A percentile compares a stretch with the other conserved stretches of the same genome.
Evolutionary conservation across 2,329 filamentous ascomycete genomes (phyloP).

Genomic region (Nothophoma quercina): DNA sequence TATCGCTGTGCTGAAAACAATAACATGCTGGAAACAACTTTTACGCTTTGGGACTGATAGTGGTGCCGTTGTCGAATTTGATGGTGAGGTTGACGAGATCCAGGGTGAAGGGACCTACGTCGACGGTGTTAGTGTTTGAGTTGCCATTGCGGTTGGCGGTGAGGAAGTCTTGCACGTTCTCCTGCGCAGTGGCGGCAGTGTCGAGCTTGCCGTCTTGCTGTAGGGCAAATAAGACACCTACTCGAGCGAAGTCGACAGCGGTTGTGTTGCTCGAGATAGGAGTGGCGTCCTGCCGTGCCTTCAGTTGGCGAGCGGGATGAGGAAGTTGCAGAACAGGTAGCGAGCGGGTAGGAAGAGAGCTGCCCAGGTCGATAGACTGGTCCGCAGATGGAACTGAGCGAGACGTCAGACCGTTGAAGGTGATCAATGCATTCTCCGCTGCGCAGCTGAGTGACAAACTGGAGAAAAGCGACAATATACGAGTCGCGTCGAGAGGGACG

Average conservation of each 20-base stretch:
- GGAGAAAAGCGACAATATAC: conserved; percentile 79
- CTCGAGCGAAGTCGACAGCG: conserved; percentile 55
- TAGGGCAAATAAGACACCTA: conserved; percentile 55
- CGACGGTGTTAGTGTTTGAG: conserved; percentile 31
- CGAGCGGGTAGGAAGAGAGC: conserved; percentile 29
- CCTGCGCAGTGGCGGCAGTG: conserved; percentile 53
- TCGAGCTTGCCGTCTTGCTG: conserved; percentile 52
- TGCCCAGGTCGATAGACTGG: conserved; percentile 30
- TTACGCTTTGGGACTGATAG: conserved; percentile 28
- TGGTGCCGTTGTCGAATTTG: conserved; percentile 45
- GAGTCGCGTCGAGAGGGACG: conserved; percentile 73
- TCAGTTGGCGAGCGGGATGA: conserved; percentile 26
- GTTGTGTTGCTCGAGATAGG: conserved; percentile 47
- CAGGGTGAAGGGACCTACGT: conserved; percentile 41
- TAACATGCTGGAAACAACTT: conserved; percentile 5
- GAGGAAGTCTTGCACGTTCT: conserved; percentile 51
- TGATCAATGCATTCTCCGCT: conserved; percentile 85
- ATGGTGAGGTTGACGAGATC: conserved; percentile 44
- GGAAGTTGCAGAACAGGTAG: conserved; percentile 36
- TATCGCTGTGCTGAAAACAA: conserved; percentile 19
- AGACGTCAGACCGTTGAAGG: conserved; percentile 68
- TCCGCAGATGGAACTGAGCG: conserved; percentile 30
- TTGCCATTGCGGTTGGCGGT: conserved; percentile 40
- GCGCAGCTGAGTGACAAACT: conserved; percentile 78
- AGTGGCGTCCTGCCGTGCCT: conserved; percentile 28